Evolutionary conservation across 306 rosid species (phyloP).

Genomic region (Herpetospermum pedunculosum): DNA sequence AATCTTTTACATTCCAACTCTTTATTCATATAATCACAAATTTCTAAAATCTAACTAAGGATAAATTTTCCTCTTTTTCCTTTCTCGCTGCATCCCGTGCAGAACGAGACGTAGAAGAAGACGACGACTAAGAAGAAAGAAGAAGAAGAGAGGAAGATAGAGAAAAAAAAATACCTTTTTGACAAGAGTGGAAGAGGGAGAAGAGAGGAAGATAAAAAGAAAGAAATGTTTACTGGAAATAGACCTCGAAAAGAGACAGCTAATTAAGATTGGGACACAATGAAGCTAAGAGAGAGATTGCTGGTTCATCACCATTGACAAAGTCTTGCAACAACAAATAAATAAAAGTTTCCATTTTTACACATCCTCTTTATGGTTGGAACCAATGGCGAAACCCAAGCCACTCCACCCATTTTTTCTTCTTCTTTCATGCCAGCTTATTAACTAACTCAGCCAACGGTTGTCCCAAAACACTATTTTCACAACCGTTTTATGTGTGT

Average conservation of each 20-base stretch:
- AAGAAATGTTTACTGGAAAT: slow-evolving; percentile 27
- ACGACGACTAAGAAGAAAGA: neutral
- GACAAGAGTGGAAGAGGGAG: slow-evolving; percentile 25
- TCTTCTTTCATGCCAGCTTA: neutral
- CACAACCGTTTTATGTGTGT: neutral
- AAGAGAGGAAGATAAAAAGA: slow-evolving; percentile 15
- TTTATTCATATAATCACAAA: neutral
- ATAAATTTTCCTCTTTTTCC: neutral
- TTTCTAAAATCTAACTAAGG: neutral
- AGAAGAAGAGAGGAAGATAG: neutral
- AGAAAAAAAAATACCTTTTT: slow-evolving; percentile 25
- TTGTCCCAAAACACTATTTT: neutral
- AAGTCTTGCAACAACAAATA: slow-evolving; percentile 3
- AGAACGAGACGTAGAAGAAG: neutral
- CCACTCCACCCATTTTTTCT: slow-evolving; percentile 23
- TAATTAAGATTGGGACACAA: slow-evolving; percentile 37
- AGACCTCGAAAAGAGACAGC: slow-evolving; percentile 26
- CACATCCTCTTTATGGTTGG: slow-evolving; percentile 1
- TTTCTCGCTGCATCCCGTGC: too few species aligned
- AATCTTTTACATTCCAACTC: neutral
- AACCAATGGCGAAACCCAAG: slow-evolving; percentile 31
- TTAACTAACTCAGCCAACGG: slow-evolving; percentile 8
- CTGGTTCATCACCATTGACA: slow-evolving; percentile 21
- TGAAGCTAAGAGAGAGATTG: slow-evolving; percentile 11
- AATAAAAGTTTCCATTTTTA: slow-evolving; percentile 5